Percentiles rank a stretch among this genome's conserved stretches.
Conservation (phyloP, 2,329 filamentous ascomycete genomes). For the Epichloe amarillans region DNA sequence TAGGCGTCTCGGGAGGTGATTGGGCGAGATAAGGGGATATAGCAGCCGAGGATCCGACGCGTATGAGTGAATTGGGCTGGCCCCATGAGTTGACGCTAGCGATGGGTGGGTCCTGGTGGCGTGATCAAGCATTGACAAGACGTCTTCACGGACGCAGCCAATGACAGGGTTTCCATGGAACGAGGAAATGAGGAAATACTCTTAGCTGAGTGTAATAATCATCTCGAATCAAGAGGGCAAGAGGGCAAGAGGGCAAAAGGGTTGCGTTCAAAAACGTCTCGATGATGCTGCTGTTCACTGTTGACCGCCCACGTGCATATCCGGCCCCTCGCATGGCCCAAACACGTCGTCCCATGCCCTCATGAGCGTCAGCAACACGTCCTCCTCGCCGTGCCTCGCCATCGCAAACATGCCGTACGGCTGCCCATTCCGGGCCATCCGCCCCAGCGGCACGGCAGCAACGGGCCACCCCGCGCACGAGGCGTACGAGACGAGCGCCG, state of each 20-base stretch:
- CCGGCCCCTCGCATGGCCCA: not conserved
- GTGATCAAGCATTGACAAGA: conserved; percentile 4
- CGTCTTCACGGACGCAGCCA: too few species aligned
- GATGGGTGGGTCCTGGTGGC: conserved; percentile 6
- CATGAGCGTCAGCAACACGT: conserved; percentile 1
- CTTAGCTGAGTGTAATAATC: too few species aligned
- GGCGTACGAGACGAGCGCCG: not conserved
- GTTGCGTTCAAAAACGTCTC: too few species aligned
- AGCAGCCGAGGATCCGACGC: not conserved
- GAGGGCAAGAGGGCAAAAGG: too few species aligned
- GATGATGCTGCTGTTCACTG: too few species aligned
- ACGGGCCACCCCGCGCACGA: not conserved
- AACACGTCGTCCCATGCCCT: not conserved
- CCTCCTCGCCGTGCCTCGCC: not conserved
- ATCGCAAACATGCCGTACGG: conserved; percentile 3
- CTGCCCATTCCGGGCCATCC: not conserved
- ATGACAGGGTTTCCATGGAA: too few species aligned
- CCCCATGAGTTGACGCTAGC: not conserved
- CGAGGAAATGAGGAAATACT: too few species aligned
- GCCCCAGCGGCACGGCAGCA: not conserved
- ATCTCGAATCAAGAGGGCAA: too few species aligned
- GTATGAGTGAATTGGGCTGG: too few species aligned
- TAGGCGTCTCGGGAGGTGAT: not conserved
- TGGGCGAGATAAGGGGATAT: not conserved
- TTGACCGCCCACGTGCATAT: too few species aligned